These are phyloP conservation scores for Fomitopsis palustris DNA, from an alignment of 1,284 basidiomycete genomes.

Conservation along the genomic window DNA sequence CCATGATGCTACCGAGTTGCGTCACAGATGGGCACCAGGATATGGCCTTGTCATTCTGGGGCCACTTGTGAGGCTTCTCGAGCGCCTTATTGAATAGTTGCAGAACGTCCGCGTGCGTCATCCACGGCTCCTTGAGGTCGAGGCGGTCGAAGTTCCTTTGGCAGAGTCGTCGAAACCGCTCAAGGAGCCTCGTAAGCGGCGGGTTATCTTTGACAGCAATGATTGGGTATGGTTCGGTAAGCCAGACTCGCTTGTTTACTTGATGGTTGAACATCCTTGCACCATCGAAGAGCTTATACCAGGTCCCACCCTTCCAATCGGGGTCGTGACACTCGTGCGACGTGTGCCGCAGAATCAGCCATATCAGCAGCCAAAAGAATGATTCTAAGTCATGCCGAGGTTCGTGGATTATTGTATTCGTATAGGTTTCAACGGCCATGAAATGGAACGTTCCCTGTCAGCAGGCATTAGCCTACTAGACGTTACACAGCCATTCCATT, in stretches of 20 bases:
- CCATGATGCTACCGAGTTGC: not conserved
- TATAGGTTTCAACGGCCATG: slow-evolving; percentile 3
- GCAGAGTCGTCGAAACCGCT: not conserved
- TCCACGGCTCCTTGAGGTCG: too few species aligned
- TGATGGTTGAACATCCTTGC: not conserved
- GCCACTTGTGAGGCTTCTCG: not conserved
- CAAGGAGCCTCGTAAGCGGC: not conserved
- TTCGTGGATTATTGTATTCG: not conserved
- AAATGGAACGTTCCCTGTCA: slow-evolving; percentile 11
- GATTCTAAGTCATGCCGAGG: too few species aligned
- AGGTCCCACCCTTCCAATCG: not conserved
- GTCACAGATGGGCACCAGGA: not conserved
- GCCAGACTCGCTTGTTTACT: not conserved
- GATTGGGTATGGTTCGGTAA: not conserved
- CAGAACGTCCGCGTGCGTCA: too few species aligned
- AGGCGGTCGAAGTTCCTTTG: too few species aligned
- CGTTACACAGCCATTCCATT: not conserved
- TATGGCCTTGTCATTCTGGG: not conserved
- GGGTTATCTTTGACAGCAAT: not conserved
- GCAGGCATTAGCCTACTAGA: not conserved
- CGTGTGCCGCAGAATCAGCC: slow-evolving; percentile 11
- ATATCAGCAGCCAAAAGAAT: slow-evolving; percentile 12
- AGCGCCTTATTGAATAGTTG: too few species aligned
- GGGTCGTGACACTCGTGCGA: not conserved
- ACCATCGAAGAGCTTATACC: not conserved